These are phyloP conservation scores for Isatis tinctoria DNA, from an alignment of 345 rosid genomes.

Conservation along the genomic window DNA sequence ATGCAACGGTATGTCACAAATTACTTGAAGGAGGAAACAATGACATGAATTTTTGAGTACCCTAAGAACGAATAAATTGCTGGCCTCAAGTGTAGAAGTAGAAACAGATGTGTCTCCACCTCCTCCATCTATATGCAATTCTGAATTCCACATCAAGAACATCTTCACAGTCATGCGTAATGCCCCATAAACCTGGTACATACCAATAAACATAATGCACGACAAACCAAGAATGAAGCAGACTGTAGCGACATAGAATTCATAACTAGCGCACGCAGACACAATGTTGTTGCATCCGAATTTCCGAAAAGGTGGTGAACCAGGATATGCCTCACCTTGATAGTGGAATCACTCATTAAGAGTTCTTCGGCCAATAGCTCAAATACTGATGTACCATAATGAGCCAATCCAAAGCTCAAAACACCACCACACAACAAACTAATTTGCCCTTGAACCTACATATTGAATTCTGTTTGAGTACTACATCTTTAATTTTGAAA, in stretches of 20 bases:
- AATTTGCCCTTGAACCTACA: constrained; percentile 95
- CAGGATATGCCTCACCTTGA: constrained; percentile 50
- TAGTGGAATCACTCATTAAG: constrained; percentile 90
- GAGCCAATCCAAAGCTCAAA: constrained; percentile 89
- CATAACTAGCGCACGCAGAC: background rate
- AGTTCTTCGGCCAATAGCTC: constrained; percentile 95
- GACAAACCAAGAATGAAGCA: constrained; percentile 15
- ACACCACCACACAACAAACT: constrained; percentile 69
- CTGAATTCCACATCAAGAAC: constrained; percentile 98
- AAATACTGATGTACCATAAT: constrained; percentile 89
- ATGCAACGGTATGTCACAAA: constrained; percentile 4
- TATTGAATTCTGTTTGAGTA: constrained; percentile 22
- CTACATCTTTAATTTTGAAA: constrained; percentile 14
- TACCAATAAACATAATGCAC: background rate
- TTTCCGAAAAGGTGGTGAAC: background rate
- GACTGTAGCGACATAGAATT: background rate
- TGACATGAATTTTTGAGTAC: constrained; percentile 38
- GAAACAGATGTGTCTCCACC: constrained; percentile 68
- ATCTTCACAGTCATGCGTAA: constrained; percentile 96
- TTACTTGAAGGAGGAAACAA: constrained; percentile 15
- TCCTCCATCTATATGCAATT: constrained; percentile 88
- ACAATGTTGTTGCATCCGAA: constrained; percentile 33
- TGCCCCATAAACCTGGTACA: constrained; percentile 88
- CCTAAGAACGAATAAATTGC: constrained; percentile 91
- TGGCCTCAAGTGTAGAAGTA: constrained; percentile 89